Percentiles rank a stretch among this genome's conserved stretches.
phyloP scores from a whole-genome alignment of 495 filamentous ascomycete genomes.

The Penicillium waksmanii region DNA sequence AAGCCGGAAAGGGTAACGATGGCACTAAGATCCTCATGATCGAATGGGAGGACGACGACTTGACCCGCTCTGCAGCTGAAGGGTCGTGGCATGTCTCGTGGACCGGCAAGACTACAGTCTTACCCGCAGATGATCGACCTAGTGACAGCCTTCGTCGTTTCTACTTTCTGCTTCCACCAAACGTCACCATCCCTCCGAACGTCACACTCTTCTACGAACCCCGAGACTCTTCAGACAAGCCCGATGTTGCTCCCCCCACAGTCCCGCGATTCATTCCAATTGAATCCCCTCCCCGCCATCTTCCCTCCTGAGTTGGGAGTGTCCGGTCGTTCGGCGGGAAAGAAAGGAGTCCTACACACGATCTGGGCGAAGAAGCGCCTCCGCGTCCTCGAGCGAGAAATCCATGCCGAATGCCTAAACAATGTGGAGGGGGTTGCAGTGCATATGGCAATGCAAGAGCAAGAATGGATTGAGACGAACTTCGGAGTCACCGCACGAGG shows the following conservation, averaged over 20 bases:
- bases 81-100: slow-evolving; percentile 72
- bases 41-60: slow-evolving; percentile 71
- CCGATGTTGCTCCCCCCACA: too few relatives aligned
- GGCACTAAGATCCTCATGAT: slow-evolving; percentile 86
- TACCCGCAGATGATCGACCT: slow-evolving; percentile 64
- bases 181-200: slow-evolving; percentile 64
- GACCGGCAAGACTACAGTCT: slow-evolving; percentile 69
- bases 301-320: slow-evolving; percentile 73
- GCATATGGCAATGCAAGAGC: slow-evolving; percentile 79
- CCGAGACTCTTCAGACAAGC: too few relatives aligned
- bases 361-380: slow-evolving; percentile 81
- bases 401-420: slow-evolving; percentile 59
- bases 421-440: slow-evolving; percentile 79
- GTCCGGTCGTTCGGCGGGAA: slow-evolving; percentile 65
- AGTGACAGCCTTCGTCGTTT: slow-evolving; percentile 61
- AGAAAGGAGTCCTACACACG: slow-evolving; percentile 79
- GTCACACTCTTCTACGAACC: slow-evolving; percentile 50
- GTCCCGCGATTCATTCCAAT: too few relatives aligned
- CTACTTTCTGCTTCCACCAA: slow-evolving; percentile 74
- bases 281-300: slow-evolving; percentile 79
- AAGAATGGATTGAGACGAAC: slow-evolving; percentile 78
- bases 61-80: slow-evolving; percentile 35
- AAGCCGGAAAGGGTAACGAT: slow-evolving; percentile 73
- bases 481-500: slow-evolving; percentile 61
- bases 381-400: slow-evolving; percentile 72